A percentile compares a stretch with the other conserved stretches of the same genome.
These are phyloP conservation scores for Hypoxylon sp. DNA, from an alignment of 2,329 filamentous ascomycete genomes.

Conservation along the genomic window DNA sequence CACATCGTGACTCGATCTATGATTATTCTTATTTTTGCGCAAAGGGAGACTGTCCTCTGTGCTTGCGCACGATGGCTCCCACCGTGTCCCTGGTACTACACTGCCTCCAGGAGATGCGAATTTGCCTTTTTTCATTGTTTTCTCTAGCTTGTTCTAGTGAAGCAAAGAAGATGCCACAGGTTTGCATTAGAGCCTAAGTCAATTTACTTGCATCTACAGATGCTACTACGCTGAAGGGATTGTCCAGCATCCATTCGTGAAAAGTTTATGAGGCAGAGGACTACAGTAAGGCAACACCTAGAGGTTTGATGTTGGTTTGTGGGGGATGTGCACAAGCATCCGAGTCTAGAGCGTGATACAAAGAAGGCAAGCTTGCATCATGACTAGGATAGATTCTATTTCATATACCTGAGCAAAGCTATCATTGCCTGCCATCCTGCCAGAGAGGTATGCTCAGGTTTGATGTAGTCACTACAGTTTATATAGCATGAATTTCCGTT, in stretches of 20 bases:
- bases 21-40: conserved; percentile 29
- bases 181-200: too few species aligned
- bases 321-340: too few species aligned
- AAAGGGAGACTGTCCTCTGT: conserved; percentile 12
- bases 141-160: conserved; percentile 26
- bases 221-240: too few species aligned
- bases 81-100: conserved; percentile 32
- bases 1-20: conserved; percentile 18
- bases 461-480: not conserved
- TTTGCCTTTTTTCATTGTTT: conserved; percentile 26
- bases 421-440: not conserved
- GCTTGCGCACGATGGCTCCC: conserved; percentile 22
- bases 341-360: too few species aligned
- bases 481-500: not conserved
- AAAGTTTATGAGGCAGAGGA: too few species aligned
- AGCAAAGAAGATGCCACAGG: conserved; percentile 25
- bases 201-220: not conserved
- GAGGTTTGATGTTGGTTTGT: too few species aligned
- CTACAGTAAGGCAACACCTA: too few species aligned
- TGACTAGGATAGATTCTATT: too few species aligned
- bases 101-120: conserved; percentile 31
- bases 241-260: too few species aligned
- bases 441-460: too few species aligned
- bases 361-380: too few species aligned
- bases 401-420: too few species aligned